Percentiles rank a stretch among this genome's conserved stretches.
Evolutionary conservation across 2,329 filamentous ascomycete genomes (phyloP).

Genomic region (Phyllosticta citribraziliensis): DNA sequence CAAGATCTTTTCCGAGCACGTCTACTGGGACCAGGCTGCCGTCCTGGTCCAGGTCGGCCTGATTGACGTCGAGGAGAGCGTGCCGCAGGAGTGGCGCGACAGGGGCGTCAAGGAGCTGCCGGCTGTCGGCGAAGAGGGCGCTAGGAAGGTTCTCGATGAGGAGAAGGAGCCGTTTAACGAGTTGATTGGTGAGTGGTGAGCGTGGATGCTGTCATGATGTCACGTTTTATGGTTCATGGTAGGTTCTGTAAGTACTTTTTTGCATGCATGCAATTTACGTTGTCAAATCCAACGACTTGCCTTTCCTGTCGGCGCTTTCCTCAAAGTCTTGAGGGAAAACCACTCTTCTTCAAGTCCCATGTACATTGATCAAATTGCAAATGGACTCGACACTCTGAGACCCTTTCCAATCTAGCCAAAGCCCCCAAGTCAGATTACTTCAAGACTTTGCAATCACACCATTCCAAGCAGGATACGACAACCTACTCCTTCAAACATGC

Average conservation of each 20-base stretch:
- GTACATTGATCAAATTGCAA: neutral
- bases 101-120: constrained; percentile 38
- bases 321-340: too few relatives aligned
- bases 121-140: constrained; percentile 36
- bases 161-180: constrained; percentile 35
- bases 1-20: constrained; percentile 46
- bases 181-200: constrained; percentile 36
- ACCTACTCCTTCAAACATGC: neutral
- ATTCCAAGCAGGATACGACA: neutral
- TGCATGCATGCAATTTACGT: neutral
- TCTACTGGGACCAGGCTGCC: constrained; percentile 55
- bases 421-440: neutral
- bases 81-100: constrained; percentile 38
- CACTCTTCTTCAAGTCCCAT: too few relatives aligned
- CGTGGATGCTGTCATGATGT: neutral
- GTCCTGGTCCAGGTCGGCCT: constrained; percentile 50
- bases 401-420: too few relatives aligned
- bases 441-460: neutral
- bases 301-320: too few relatives aligned
- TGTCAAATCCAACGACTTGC: neutral
- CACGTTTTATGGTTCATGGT: neutral
- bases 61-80: constrained; percentile 39
- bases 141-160: constrained; percentile 37
- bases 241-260: neutral
- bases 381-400: neutral